phyloP scores from a whole-genome alignment of 176 grass and related monocot genomes.

The Secale cereale region DNA sequence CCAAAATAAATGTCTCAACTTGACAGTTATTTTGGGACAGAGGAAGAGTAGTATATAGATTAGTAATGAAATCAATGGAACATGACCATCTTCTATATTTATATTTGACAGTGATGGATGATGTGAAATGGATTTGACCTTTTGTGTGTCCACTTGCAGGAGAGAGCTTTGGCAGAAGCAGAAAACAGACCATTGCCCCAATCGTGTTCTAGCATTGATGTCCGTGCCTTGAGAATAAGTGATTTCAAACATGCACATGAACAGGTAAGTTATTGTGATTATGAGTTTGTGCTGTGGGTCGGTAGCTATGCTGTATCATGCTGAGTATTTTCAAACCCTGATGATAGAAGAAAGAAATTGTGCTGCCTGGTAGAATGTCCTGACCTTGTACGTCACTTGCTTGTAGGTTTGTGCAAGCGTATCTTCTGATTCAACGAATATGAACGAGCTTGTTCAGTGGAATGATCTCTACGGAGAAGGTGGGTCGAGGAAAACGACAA shows the following conservation, averaged over 20 bases:
- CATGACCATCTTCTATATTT: not conserved
- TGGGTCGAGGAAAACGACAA: slow-evolving; percentile 89
- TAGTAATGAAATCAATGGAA: not conserved
- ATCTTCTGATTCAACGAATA: slow-evolving; percentile 86
- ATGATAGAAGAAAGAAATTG: not conserved
- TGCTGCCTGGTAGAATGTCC: not conserved
- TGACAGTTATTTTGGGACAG: no score
- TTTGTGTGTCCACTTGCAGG: slow-evolving; percentile 41
- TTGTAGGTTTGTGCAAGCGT: slow-evolving; percentile 92
- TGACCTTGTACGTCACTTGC: slow-evolving; percentile 12
- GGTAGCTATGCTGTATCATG: not conserved
- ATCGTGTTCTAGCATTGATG: slow-evolving; percentile 52
- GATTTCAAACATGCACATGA: slow-evolving; percentile 91
- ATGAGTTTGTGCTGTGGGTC: not conserved
- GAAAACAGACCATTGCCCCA: slow-evolving; percentile 59
- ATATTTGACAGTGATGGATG: slow-evolving; percentile 7
- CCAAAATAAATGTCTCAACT: no score
- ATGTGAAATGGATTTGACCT: slow-evolving; percentile 16
- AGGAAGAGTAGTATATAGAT: not conserved
- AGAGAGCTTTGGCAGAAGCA: slow-evolving; percentile 65
- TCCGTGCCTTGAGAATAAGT: slow-evolving; percentile 61
- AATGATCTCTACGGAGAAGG: slow-evolving; percentile 92
- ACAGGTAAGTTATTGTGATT: slow-evolving; percentile 53
- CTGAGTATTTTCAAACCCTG: not conserved
- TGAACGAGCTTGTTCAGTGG: slow-evolving; percentile 89